Evolutionary conservation across 202 grass and related monocot species (phyloP).

Genomic region (Panicum hallii): DNA sequence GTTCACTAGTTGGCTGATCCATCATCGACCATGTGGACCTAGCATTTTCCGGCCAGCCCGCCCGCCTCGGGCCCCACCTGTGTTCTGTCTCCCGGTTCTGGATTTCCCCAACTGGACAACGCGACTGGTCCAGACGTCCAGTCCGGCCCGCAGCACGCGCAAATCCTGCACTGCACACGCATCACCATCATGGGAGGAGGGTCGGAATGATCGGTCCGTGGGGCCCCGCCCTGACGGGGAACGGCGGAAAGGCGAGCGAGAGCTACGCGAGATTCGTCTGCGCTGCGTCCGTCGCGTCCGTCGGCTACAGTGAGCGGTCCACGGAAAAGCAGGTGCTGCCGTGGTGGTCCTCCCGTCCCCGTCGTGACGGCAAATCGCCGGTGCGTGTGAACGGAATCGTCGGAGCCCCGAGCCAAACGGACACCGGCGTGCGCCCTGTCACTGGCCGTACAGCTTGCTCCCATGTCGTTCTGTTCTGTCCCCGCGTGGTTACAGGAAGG

Average conservation of each 20-base stretch:
- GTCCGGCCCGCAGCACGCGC: not conserved
- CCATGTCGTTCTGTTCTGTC: too few relatives aligned
- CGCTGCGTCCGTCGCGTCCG: not conserved
- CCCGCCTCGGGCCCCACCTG: not conserved
- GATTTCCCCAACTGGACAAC: not conserved
- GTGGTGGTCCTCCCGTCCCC: not conserved
- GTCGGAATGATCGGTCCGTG: not conserved
- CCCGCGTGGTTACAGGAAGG: too few relatives aligned
- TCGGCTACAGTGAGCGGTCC: not conserved
- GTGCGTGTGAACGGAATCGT: not conserved
- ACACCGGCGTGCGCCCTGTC: too few relatives aligned
- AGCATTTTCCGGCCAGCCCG: not conserved
- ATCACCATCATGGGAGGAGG: not conserved
- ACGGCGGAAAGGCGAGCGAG: not conserved
- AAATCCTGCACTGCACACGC: not conserved
- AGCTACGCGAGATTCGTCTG: conserved; percentile 7
- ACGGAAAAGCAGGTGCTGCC: not conserved
- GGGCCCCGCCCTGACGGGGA: not conserved
- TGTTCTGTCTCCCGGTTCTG: not conserved
- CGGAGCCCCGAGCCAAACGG: not conserved
- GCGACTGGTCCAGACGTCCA: not conserved
- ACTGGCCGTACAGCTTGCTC: too few relatives aligned
- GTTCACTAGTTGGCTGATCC: too few relatives aligned
- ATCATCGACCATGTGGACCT: too few relatives aligned
- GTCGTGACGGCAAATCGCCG: not conserved